phyloP scores from a whole-genome alignment of 2,329 filamentous ascomycete genomes.

The Botrytis squamosa region DNA sequence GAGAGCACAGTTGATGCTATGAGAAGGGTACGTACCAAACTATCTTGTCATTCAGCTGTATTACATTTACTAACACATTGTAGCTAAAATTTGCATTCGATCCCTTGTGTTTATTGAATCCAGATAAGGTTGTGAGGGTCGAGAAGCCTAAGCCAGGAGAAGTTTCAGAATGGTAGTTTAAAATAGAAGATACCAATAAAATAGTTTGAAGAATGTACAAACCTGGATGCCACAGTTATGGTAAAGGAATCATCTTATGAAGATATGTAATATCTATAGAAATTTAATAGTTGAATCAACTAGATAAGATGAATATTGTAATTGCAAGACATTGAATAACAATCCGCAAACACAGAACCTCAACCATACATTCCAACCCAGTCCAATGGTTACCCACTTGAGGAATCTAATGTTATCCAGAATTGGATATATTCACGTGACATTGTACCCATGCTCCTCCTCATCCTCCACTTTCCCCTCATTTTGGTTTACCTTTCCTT shows the following conservation, averaged over 20 bases:
- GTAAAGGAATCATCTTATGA: not conserved
- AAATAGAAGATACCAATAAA: not conserved
- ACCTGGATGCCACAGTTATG: not conserved
- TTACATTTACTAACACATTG: constrained; percentile 17
- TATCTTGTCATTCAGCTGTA: not conserved
- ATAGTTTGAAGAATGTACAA: not conserved
- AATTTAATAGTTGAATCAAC: not conserved
- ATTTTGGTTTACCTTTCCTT: not conserved
- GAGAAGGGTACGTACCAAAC: constrained; percentile 60
- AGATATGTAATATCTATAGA: not conserved
- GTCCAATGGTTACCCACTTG: not conserved
- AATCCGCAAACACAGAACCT: not conserved
- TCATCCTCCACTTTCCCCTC: constrained; percentile 7
- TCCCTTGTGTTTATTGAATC: constrained; percentile 65
- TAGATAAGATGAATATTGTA: not conserved
- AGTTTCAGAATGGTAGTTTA: constrained; percentile 45
- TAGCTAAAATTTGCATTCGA: constrained; percentile 80
- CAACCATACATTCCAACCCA: not conserved
- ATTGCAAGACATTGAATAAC: not conserved
- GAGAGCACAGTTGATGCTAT: constrained; percentile 74
- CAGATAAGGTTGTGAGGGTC: constrained; percentile 66
- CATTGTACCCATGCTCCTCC: not conserved
- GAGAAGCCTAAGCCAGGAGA: constrained; percentile 53
- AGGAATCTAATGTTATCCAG: not conserved
- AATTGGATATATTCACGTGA: constrained; percentile 2